Evolutionary conservation across 345 rosid species (phyloP), one percentile per base, ranked within the genome.

Genomic region (Cochlearia excelsa): DNA sequence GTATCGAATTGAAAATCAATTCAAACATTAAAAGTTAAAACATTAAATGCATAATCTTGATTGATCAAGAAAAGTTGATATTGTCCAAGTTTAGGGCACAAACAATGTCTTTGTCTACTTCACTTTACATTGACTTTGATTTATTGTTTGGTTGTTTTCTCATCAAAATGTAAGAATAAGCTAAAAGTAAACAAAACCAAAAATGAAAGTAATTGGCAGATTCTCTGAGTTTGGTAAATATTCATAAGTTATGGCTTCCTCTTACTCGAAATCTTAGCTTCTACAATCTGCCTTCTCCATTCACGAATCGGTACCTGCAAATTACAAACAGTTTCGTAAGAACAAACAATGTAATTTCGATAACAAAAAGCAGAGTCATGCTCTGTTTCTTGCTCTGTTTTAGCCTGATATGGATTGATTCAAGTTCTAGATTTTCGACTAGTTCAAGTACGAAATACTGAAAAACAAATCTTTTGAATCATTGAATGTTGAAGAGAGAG

Each of bases 271-370:
- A 58, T 28, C 59, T 51, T 34, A 6, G 58, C 65, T 51, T 67
- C 46, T 0, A 9, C 83, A 61, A 89, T 69, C 77, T 79, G 85
- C 75, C 86, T 88, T 71, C 86, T 72, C 94, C 94, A 86, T 60
- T 75, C 73, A 47, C 61, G 77, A 59, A 84, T 70, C 3, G 94
- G 94, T 42, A 86, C 86, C 96, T 89, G 79, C 45, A 67, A 23
- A 16, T 16, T 31, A 4, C 23, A 4, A 41, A 48, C 34, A 50
- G 26, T 49, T 41, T 57, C 11, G 51, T 54, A 38, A 55, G 55
- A 33, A n/a, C 2, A 49, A 50, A 58, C 45, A 30, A 43, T 16
- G 58, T n/a, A 30, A 2, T 37, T 26, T 3, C 6, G 23, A 1
- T 9, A 50, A 57, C 30, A 64, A 43, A 58, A 48, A 57, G 11